phyloP scores from a whole-genome alignment of 2,329 filamentous ascomycete species.

The Lasiodiplodia gonubiensis region DNA sequence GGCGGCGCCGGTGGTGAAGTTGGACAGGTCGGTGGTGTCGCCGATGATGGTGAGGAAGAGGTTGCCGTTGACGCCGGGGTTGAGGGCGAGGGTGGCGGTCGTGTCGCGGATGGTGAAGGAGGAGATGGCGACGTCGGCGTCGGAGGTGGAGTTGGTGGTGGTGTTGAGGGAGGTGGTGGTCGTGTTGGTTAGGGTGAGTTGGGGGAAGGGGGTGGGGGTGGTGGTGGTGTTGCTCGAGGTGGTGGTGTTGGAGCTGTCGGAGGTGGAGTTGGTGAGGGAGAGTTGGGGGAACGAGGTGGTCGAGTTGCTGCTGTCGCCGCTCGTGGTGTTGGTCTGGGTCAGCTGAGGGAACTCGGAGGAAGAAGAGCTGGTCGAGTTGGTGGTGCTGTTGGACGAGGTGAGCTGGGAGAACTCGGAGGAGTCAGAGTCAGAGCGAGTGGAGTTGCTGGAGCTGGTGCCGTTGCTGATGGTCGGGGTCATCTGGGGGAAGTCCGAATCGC shows the following conservation, averaged over 20 bases:
- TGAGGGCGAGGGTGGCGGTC: constrained; percentile 4
- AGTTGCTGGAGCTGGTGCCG: neutral
- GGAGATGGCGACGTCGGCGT: neutral
- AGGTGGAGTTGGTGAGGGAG: neutral
- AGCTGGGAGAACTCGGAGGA: neutral
- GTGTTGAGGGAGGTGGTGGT: neutral
- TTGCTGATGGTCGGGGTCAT: neutral
- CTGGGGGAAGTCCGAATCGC: constrained; percentile 1
- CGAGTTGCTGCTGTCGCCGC: neutral
- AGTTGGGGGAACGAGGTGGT: constrained; percentile 1
- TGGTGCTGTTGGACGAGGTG: neutral
- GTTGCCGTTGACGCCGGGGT: constrained; percentile 11
- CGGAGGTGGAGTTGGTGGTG: neutral
- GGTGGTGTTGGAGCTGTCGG: neutral
- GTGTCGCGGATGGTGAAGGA: constrained; percentile 10
- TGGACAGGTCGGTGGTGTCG: constrained; percentile 28
- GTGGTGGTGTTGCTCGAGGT: too few species aligned
- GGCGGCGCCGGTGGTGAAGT: neutral
- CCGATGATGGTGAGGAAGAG: constrained; percentile 13
- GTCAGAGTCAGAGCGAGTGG: neutral
- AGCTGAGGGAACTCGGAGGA: neutral
- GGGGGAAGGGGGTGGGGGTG: neutral
- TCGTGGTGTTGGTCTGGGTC: neutral
- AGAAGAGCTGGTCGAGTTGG: neutral
- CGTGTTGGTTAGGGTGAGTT: neutral